phyloP scores from a whole-genome alignment of 2,329 filamentous ascomycete species.

The Penicillium sclerotiorum region DNA sequence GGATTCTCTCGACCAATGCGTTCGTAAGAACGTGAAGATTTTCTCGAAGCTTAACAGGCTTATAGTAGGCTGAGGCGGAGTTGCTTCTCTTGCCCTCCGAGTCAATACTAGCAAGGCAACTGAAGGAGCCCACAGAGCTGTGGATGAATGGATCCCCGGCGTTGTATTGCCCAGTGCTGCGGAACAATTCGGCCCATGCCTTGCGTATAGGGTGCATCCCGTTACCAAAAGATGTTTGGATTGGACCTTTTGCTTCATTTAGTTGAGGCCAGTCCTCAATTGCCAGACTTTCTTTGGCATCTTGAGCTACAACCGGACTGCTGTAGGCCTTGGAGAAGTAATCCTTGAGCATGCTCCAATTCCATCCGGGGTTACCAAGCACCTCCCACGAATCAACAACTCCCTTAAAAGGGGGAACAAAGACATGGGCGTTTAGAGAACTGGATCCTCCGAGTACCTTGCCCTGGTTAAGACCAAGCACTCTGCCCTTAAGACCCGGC shows the following conservation, averaged over 20 bases:
- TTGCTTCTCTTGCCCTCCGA: slow-evolving; percentile 1
- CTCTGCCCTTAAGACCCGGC: neutral
- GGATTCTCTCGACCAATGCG: neutral
- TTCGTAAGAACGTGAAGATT: slow-evolving; percentile 2
- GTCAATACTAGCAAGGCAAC: slow-evolving; percentile 2
- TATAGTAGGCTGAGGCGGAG: slow-evolving; percentile 2
- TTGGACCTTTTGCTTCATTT: slow-evolving; percentile 1
- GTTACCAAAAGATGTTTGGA: neutral
- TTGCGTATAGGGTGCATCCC: neutral
- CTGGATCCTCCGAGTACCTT: neutral
- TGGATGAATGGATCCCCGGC: neutral
- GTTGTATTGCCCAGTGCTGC: neutral
- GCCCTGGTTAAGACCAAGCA: neutral
- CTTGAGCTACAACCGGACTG: neutral
- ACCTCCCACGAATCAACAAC: neutral
- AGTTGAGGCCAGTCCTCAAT: neutral
- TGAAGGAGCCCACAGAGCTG: neutral
- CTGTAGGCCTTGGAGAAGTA: slow-evolving; percentile 1
- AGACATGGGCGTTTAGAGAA: neutral
- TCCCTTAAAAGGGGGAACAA: neutral
- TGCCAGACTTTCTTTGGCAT: neutral
- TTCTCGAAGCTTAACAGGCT: neutral
- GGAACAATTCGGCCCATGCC: slow-evolving; percentile 1
- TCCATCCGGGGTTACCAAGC: slow-evolving; percentile 3
- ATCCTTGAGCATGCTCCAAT: neutral